phyloP scores from a whole-genome alignment of 202 grass and related monocot genomes.

The Panicum hallii region DNA sequence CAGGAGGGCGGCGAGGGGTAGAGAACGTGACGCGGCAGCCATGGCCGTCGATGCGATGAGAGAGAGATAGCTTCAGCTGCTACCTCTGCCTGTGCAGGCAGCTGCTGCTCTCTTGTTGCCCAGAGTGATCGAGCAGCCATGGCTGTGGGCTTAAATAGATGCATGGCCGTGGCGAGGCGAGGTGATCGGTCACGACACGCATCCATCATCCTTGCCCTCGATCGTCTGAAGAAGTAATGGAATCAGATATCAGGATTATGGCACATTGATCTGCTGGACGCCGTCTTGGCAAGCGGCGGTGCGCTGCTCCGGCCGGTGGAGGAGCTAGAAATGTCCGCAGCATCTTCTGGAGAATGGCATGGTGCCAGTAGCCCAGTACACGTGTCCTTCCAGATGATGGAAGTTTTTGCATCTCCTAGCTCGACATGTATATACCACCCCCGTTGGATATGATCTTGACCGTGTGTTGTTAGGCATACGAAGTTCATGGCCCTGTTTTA shows the following conservation, averaged over 20 bases:
- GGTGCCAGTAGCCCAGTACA: neutral
- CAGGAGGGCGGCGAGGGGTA: neutral
- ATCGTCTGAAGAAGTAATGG: neutral
- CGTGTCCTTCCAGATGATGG: neutral
- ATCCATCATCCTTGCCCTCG: neutral
- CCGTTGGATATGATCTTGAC: neutral
- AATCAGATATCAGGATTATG: neutral
- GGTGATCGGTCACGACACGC: neutral
- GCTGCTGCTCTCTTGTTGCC: neutral
- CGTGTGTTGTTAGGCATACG: too few relatives aligned
- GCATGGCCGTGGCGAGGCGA: neutral
- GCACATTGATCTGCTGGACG: neutral
- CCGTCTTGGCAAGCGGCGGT: neutral
- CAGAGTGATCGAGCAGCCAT: neutral
- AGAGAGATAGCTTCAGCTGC: neutral
- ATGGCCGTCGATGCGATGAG: neutral
- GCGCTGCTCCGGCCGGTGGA: neutral
- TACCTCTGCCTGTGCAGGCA: neutral
- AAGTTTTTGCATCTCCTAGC: neutral
- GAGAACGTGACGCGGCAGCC: neutral
- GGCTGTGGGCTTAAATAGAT: neutral
- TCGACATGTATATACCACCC: too few relatives aligned
- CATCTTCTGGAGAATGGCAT: neutral
- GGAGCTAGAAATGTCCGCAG: neutral
- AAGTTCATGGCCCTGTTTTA: neutral